Evolutionary conservation across 306 rosid genomes (phyloP).

Genomic region (Quercus gilva): DNA sequence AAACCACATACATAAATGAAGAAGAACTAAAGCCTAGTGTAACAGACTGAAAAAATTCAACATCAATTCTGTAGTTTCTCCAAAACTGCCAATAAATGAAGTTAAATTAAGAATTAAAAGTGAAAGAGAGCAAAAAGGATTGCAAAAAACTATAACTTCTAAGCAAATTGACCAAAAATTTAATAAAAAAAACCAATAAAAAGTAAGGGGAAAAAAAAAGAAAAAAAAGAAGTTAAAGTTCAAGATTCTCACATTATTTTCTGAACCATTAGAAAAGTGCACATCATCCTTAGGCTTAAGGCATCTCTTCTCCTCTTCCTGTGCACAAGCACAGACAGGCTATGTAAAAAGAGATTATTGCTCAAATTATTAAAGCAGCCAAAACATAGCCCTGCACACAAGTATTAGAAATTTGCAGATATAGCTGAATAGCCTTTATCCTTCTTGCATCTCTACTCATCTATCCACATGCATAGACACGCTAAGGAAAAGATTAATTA

Average conservation of each 20-base stretch:
- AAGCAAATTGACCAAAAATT: neutral
- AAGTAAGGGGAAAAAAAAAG: neutral
- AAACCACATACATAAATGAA: neutral
- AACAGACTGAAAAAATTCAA: neutral
- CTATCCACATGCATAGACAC: no score
- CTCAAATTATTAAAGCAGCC: neutral
- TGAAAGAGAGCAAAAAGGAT: neutral
- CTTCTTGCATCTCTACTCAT: no score
- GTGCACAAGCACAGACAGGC: neutral
- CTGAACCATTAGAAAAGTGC: neutral
- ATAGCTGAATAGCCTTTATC: no score
- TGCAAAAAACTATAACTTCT: neutral
- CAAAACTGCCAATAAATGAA: neutral
- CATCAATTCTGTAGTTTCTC: neutral
- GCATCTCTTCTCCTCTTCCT: slow-evolving; percentile 43
- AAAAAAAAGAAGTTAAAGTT: neutral
- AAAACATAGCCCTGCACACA: neutral
- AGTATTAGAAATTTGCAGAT: neutral
- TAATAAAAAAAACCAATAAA: neutral
- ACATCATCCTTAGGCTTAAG: slow-evolving; percentile 10
- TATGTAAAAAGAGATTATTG: neutral
- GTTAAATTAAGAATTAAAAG: neutral
- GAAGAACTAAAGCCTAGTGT: neutral
- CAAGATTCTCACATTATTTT: neutral
- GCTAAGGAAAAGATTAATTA: no score